Evolutionary conservation across 768 basidiomycete species (phyloP), one percentile per base, ranked within the genome.

Genomic region (Pleurotus djamor): DNA sequence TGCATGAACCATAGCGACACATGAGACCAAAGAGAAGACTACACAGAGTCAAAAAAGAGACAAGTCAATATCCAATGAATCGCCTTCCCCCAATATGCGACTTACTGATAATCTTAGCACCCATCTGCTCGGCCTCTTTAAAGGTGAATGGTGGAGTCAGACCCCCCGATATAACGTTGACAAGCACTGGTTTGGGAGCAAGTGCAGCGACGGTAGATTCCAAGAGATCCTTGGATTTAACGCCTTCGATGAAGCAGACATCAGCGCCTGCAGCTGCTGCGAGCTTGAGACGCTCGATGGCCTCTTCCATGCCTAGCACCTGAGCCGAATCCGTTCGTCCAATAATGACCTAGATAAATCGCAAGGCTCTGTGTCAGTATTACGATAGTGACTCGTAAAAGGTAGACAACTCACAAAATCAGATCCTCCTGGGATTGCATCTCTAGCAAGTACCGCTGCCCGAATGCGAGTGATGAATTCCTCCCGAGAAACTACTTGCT

Each of bases 401-500:
- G 4, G n/a, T 17, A n/a, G n/a, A n/a, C 7, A 16, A 65, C 80
- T 66, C 61, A 88, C 88, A 61, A 91, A 88, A 70, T 91, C 87
- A 12, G 89, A 90, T 38, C 79, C 79, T 38, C 87, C 87, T 16
- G 88, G 89, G 57, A 91, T 85, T 6, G 85, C 78, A 66, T 92
- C 88, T 50, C 89, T 85, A 32, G 89, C 89, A 45, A 85, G 80
- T 48, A 91, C 88, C 2, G 89, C 89, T 12, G 89, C 89, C 44
- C 89, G 85, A 63, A 92, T 86, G 41, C 89, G 85, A 10, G 83
- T 86, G 34, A 89, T 56, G 61, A 88, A 88, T 66, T 89, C 89
- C 66, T 91, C 89, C 1, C 88, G 82, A 7, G 88, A 88, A 36
- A 91, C 89, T 44, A 92, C 88, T 68, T 90, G 88, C 71, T 92